Conservation (phyloP, 2,329 filamentous ascomycete genomes). For the Cytospora chrysosperma region DNA sequence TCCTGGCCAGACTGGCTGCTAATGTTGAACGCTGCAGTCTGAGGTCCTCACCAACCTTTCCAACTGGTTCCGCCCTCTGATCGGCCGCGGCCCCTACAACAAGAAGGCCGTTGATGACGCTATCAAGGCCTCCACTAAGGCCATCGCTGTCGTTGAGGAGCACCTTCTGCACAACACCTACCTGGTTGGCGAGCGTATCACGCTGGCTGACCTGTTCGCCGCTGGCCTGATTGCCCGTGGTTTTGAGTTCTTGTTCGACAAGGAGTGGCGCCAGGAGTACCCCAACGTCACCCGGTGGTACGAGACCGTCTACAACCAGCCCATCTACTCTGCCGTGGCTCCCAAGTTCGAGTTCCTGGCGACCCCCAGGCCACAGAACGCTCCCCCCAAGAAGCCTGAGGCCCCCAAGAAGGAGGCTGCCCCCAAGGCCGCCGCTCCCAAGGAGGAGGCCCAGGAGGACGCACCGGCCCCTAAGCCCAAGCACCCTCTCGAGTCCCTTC, state of each 20-base stretch:
- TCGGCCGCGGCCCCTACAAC: constrained; percentile 85
- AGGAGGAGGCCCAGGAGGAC: constrained; percentile 47
- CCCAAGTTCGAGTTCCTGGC: constrained; percentile 77
- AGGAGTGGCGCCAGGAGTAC: constrained; percentile 78
- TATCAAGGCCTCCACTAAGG: constrained; percentile 67
- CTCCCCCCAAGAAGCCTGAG: constrained; percentile 75
- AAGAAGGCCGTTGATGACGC: constrained; percentile 92
- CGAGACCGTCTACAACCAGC: constrained; percentile 89
- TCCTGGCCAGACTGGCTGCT: neutral
- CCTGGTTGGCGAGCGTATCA: constrained; percentile 96
- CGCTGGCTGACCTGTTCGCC: constrained; percentile 89
- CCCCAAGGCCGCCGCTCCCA: constrained; percentile 39
- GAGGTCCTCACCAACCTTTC: constrained; percentile 75
- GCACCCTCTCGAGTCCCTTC: constrained; percentile 88
- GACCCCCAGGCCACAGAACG: constrained; percentile 70
- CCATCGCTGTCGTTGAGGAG: constrained; percentile 72
- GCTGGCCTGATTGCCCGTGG: constrained; percentile 77
- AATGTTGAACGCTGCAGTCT: constrained; percentile 29
- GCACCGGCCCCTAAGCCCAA: constrained; percentile 81
- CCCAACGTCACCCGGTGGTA: constrained; percentile 92
- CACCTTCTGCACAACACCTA: constrained; percentile 92
- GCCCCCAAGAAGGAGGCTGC: constrained; percentile 60
- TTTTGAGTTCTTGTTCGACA: constrained; percentile 94
- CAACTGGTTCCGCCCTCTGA: constrained; percentile 82
- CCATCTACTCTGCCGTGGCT: constrained; percentile 80